A percentile compares a stretch with the other conserved stretches of the same genome.
Evolutionary conservation across 2,329 filamentous ascomycete species (phyloP).

Genomic region (Aspergillus ochraceoroseus): DNA sequence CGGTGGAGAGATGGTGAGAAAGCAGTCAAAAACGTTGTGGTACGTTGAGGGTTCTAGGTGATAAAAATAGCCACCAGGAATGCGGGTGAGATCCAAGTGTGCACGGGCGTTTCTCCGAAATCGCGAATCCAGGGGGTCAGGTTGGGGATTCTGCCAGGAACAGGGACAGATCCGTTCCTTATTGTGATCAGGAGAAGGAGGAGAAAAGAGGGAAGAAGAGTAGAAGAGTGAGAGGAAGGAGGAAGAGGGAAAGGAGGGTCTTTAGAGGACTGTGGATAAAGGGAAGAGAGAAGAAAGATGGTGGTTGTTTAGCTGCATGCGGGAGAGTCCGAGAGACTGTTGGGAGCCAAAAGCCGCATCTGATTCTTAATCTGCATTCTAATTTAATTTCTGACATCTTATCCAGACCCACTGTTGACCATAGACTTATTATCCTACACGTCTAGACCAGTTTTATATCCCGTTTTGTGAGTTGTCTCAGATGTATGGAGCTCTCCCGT

Average conservation of each 20-base stretch:
- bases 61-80: slow-evolving; percentile 22
- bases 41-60: slow-evolving; percentile 14
- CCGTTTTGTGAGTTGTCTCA: too few relatives aligned
- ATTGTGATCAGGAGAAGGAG: too few relatives aligned
- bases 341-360: too few relatives aligned
- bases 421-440: too few relatives aligned
- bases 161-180: too few relatives aligned
- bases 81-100: slow-evolving; percentile 10
- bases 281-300: slow-evolving; percentile 15
- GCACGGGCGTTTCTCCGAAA: slow-evolving; percentile 12
- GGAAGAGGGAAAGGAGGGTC: slow-evolving; percentile 5
- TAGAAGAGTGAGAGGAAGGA: slow-evolving; percentile 5
- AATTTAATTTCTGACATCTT: slow-evolving; percentile 1
- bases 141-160: slow-evolving; percentile 8
- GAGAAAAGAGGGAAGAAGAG: not conserved
- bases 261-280: slow-evolving; percentile 11
- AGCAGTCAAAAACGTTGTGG: slow-evolving; percentile 11
- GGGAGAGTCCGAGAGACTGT: too few relatives aligned
- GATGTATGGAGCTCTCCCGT: too few relatives aligned
- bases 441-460: too few relatives aligned
- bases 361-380: too few relatives aligned
- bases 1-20: too few relatives aligned
- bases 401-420: slow-evolving; percentile 1
- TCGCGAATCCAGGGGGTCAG: slow-evolving; percentile 13
- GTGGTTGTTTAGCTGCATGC: slow-evolving; percentile 14